Percentiles rank a stretch among this genome's conserved stretches.
Conservation (phyloP, 1,284 basidiomycete genomes). For the Tranzscheliella williamsii region DNA sequence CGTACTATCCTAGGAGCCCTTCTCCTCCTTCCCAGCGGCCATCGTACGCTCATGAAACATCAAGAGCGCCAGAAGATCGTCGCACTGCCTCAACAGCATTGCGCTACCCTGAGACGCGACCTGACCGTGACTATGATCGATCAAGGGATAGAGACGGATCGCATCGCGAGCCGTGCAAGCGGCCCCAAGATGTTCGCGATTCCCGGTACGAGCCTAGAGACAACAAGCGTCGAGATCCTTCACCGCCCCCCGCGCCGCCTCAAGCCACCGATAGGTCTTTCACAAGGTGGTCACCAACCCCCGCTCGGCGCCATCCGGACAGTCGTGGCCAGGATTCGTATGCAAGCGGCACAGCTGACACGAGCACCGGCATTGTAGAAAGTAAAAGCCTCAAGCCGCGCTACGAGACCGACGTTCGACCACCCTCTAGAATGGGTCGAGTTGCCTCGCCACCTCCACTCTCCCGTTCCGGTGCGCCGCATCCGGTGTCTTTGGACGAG, state of each 20-base stretch:
- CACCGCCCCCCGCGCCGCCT: no score
- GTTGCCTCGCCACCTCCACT: background rate
- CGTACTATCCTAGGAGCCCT: constrained; percentile 12
- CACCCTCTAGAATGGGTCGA: background rate
- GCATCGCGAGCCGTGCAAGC: no score
- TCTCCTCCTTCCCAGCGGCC: constrained; percentile 5
- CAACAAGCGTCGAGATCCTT: background rate
- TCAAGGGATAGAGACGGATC: background rate
- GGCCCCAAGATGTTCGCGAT: background rate
- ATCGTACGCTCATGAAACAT: background rate
- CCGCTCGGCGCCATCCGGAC: no score
- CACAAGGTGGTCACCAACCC: no score
- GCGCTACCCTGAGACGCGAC: no score
- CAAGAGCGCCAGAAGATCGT: background rate
- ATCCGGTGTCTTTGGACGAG: background rate
- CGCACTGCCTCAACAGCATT: no score
- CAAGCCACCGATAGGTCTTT: no score
- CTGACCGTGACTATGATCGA: constrained; percentile 1
- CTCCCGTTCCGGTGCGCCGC: background rate
- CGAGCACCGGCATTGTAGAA: background rate
- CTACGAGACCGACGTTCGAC: background rate
- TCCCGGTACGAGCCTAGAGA: no score
- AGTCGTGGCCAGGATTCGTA: no score
- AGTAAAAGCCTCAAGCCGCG: background rate
- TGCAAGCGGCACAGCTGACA: background rate